A percentile compares a stretch with the other conserved stretches of the same genome.
These are phyloP conservation scores for Diaporthe aspalathi DNA, from an alignment of 2,329 filamentous ascomycete species.

Conservation along the genomic window DNA sequence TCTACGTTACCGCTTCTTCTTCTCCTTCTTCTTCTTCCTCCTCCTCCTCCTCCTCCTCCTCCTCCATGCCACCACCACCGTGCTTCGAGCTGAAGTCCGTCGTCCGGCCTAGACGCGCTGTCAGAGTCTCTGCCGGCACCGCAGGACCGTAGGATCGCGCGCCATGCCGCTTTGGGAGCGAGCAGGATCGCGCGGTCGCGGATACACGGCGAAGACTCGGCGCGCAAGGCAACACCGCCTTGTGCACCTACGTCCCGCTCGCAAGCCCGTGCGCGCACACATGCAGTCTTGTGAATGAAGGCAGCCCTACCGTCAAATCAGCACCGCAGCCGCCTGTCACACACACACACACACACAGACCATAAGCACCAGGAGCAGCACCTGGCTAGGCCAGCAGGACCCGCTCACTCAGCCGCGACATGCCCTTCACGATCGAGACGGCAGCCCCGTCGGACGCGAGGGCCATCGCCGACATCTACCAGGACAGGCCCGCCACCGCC, in stretches of 20 bases:
- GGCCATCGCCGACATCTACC: conserved; percentile 33
- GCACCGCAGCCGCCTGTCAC: not conserved
- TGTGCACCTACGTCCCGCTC: not conserved
- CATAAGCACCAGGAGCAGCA: not conserved
- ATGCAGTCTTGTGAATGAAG: too few relatives aligned
- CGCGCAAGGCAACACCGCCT: conserved; percentile 1
- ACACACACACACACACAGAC: too few relatives aligned
- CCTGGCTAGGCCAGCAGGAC: not conserved
- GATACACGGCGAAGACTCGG: conserved; percentile 22
- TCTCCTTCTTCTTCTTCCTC: too few relatives aligned
- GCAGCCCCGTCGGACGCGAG: conserved; percentile 19
- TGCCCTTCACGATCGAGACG: conserved; percentile 10
- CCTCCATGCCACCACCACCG: not conserved
- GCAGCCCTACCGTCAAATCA: not conserved
- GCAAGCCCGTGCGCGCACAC: too few relatives aligned
- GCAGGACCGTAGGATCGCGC: conserved; percentile 10
- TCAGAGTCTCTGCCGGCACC: not conserved
- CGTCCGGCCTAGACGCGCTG: not conserved
- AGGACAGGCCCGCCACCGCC: conserved; percentile 19
- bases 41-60: not conserved
- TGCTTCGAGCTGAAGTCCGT: not conserved
- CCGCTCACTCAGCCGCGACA: not conserved
- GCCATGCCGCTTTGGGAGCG: conserved; percentile 13
- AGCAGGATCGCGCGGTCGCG: conserved; percentile 22
- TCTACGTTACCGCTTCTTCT: too few relatives aligned